phyloP scores from a whole-genome alignment of 2,329 filamentous ascomycete genomes.

The Colletotrichum sp. region DNA sequence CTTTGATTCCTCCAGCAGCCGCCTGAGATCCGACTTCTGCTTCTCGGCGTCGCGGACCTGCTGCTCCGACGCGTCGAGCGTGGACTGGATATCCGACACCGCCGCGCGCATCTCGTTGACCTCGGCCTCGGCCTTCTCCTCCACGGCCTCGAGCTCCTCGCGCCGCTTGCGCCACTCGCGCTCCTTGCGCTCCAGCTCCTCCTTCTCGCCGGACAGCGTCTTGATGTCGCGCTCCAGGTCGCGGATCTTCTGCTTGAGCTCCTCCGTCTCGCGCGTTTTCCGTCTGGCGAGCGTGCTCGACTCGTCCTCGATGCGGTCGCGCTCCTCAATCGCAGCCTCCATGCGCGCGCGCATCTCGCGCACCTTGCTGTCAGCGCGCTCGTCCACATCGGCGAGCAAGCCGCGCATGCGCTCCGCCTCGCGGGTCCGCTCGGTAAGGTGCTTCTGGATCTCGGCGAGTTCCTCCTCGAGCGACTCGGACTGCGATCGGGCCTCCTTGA shows the following conservation, averaged over 20 bases:
- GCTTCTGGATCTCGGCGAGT: slow-evolving; percentile 82
- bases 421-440: slow-evolving; percentile 85
- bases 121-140: slow-evolving; percentile 74
- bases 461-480: slow-evolving; percentile 92
- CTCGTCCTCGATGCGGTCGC: slow-evolving; percentile 92
- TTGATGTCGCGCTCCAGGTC: slow-evolving; percentile 83
- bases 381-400: slow-evolving; percentile 84
- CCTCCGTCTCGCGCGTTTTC: slow-evolving; percentile 83
- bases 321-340: slow-evolving; percentile 90
- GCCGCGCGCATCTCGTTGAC: slow-evolving; percentile 76
- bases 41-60: slow-evolving; percentile 85
- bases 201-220: slow-evolving; percentile 73
- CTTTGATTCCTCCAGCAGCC: slow-evolving; percentile 79
- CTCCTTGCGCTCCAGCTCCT: slow-evolving; percentile 77
- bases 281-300: slow-evolving; percentile 78
- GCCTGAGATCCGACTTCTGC: slow-evolving; percentile 77
- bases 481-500: slow-evolving; percentile 85
- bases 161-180: slow-evolving; percentile 76
- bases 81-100: slow-evolving; percentile 77
- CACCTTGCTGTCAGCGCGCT: slow-evolving; percentile 79
- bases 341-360: slow-evolving; percentile 89
- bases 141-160: slow-evolving; percentile 76
- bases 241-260: slow-evolving; percentile 77
- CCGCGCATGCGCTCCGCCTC: slow-evolving; percentile 96
- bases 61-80: slow-evolving; percentile 86